These are phyloP conservation scores for Tulasnella sp. DNA, from an alignment of 768 basidiomycete species.

Conservation along the genomic window DNA sequence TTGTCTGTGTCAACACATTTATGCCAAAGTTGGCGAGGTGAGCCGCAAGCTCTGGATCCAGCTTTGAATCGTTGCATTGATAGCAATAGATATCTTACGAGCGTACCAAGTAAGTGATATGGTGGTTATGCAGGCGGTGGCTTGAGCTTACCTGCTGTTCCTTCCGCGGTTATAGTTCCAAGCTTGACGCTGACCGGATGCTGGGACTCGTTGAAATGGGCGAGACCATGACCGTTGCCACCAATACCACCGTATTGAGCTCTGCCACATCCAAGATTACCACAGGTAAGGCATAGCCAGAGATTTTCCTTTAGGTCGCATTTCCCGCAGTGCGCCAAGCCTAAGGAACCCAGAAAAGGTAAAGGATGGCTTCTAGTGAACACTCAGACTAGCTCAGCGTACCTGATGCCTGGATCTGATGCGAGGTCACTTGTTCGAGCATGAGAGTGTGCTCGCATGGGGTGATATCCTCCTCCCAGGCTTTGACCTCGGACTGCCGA, in stretches of 20 bases:
- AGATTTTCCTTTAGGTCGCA: constrained; percentile 89
- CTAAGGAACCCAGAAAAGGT: constrained; percentile 37
- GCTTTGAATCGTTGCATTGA: constrained; percentile 73
- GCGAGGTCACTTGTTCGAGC: constrained; percentile 49
- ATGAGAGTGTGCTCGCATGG: constrained; percentile 77
- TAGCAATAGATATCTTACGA: constrained; percentile 87
- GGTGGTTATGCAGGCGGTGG: not conserved
- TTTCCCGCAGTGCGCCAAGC: constrained; percentile 71
- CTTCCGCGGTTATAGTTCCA: constrained; percentile 95
- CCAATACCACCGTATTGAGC: constrained; percentile 73
- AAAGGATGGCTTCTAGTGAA: not conserved
- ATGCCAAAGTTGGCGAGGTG: constrained; percentile 87
- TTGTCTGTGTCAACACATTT: constrained; percentile 70
- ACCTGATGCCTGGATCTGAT: constrained; percentile 54
- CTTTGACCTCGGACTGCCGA: constrained; percentile 89
- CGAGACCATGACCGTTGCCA: constrained; percentile 86
- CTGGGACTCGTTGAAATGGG: constrained; percentile 64
- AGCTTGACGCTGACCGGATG: constrained; percentile 89
- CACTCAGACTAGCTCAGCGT: constrained; percentile 19
- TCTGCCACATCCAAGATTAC: constrained; percentile 84
- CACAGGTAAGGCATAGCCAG: constrained; percentile 94
- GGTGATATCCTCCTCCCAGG: constrained; percentile 93
- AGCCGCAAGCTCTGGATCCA: constrained; percentile 65
- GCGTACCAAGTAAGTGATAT: not conserved
- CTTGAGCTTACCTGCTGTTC: constrained; percentile 64